Percentiles rank a stretch among this genome's conserved stretches.
Evolutionary conservation across 192 early-diverging fungal species (phyloP).

Genomic region (Coemansia sp.): DNA sequence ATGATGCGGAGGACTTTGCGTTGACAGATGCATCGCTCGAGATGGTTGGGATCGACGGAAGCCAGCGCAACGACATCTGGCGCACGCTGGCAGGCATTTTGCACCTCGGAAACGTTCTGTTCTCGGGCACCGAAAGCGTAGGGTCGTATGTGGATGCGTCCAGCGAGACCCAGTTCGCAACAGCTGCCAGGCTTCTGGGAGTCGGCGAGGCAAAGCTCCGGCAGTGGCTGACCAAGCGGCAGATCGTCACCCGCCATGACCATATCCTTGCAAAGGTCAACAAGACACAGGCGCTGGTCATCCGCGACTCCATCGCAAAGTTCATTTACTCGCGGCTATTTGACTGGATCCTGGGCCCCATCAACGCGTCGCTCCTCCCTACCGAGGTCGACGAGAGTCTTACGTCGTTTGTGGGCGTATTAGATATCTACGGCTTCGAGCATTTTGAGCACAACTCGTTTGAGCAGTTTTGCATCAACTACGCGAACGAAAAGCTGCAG

Average conservation of each 20-base stretch:
- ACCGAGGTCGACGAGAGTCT: constrained; percentile 58
- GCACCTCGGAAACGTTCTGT: constrained; percentile 86
- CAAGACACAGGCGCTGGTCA: constrained; percentile 68
- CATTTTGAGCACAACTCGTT: constrained; percentile 61
- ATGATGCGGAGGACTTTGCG: constrained; percentile 65
- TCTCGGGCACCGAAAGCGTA: constrained; percentile 59
- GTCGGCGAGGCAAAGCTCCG: constrained; percentile 73
- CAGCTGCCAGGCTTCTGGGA: constrained; percentile 81
- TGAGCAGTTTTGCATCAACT: constrained; percentile 81
- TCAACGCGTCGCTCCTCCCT: constrained; percentile 71
- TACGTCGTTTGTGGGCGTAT: constrained; percentile 79
- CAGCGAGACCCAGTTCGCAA: constrained; percentile 68
- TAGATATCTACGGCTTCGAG: constrained; percentile 88
- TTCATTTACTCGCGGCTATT: constrained; percentile 82
- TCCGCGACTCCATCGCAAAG: constrained; percentile 73
- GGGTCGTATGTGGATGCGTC: constrained; percentile 68
- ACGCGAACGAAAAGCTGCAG: constrained; percentile 87
- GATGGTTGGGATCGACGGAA: constrained; percentile 77
- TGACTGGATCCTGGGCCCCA: constrained; percentile 79
- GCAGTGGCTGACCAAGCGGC: constrained; percentile 81
- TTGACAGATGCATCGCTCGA: constrained; percentile 80
- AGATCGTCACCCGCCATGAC: constrained; percentile 79
- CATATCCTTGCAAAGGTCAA: constrained; percentile 78
- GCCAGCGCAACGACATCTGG: constrained; percentile 80
- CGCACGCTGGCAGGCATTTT: constrained; percentile 85